Base-by-base conservation (phyloP, 2,329 filamentous ascomycete species). In the Ophiostoma sp. region DNA sequence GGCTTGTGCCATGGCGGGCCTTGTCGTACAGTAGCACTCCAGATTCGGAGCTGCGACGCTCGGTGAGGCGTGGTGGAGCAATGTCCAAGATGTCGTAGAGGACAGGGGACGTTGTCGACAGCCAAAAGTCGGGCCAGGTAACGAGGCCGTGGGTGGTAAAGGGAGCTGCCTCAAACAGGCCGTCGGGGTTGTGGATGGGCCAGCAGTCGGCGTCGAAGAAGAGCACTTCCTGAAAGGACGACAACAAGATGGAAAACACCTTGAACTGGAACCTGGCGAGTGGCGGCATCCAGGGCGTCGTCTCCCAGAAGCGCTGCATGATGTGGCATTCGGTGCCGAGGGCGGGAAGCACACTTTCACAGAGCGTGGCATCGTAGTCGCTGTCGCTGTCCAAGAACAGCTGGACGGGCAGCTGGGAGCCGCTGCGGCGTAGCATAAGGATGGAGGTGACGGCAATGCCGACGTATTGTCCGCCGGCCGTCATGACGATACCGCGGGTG, bases 141-240 rank as follows among this genome's bases (percentile, higher is more conserved):
- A 90, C 82, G 70, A 89, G 80, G 17, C 88, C 88, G 0, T 82
- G 83, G 1, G 84, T 84, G 6, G 76, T 81, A 78, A 86, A 90
- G 0, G 87, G 86, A 50, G 87, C 84, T 1, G 82, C 80, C n/a
- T 83, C 79, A 75, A 90, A 86, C 17, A 90, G 79, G 3, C 79
- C 74, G 15, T 82, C 79, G 0, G 81, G 80, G 69, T 79, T 79
- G 72, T 76, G 75, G 42, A 82, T 73, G 4, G 87, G 87, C 76
- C 89, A 88, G 74, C 83, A 84, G 77, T 89, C 87, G 72, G 86
- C 85, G 77, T 90, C 88, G 77, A 90, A 84, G 79, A 88, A 89
- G 22, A 90, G 81, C 12, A 88, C 83, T 71, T 89, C 83, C 77
- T 89, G 85, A 75, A 89, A 90, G 3, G 87, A 86, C 0, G 88